Conservation (phyloP, 1,284 basidiomycete genomes). For the Austroboletus niveus region DNA sequence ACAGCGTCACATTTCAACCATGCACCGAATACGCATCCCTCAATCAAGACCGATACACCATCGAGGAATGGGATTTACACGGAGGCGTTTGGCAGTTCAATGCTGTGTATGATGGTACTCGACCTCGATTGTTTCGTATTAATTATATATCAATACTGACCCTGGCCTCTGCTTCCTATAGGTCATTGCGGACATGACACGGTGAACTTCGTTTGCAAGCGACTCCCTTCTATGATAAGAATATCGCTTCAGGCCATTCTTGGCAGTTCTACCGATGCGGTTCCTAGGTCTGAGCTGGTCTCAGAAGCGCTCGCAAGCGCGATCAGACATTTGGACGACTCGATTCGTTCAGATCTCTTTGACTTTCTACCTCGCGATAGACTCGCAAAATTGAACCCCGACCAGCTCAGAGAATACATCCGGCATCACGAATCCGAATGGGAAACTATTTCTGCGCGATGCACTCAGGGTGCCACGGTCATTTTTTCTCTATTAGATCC, state of each 20-base stretch:
- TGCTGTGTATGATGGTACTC: slow-evolving; percentile 59
- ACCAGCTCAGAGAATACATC: slow-evolving; percentile 26
- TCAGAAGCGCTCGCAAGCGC: slow-evolving; percentile 42
- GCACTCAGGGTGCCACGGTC: slow-evolving; percentile 62
- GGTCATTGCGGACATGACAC: slow-evolving; percentile 63
- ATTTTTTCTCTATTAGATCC: slow-evolving; percentile 58
- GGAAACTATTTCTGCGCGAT: slow-evolving; percentile 38
- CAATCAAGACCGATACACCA: slow-evolving; percentile 54
- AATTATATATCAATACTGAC: slow-evolving; percentile 5
- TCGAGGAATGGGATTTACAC: slow-evolving; percentile 53
- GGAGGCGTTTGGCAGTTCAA: slow-evolving; percentile 58
- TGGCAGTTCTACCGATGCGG: slow-evolving; percentile 27
- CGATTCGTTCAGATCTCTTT: slow-evolving; percentile 46
- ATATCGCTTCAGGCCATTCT: slow-evolving; percentile 41
- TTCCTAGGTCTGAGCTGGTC: slow-evolving; percentile 38
- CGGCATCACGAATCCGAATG: slow-evolving; percentile 26
- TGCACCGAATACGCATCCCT: slow-evolving; percentile 47
- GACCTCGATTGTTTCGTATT: neutral
- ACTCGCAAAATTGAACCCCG: slow-evolving; percentile 26
- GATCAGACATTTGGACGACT: slow-evolving; percentile 41
- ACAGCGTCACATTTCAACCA: slow-evolving; percentile 59
- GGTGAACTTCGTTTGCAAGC: slow-evolving; percentile 48
- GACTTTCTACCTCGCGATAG: slow-evolving; percentile 41
- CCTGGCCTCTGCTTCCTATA: slow-evolving; percentile 23
- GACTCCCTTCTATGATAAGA: slow-evolving; percentile 46